phyloP scores from a whole-genome alignment of 257 asterid genomes.

The Petrea volubilis region DNA sequence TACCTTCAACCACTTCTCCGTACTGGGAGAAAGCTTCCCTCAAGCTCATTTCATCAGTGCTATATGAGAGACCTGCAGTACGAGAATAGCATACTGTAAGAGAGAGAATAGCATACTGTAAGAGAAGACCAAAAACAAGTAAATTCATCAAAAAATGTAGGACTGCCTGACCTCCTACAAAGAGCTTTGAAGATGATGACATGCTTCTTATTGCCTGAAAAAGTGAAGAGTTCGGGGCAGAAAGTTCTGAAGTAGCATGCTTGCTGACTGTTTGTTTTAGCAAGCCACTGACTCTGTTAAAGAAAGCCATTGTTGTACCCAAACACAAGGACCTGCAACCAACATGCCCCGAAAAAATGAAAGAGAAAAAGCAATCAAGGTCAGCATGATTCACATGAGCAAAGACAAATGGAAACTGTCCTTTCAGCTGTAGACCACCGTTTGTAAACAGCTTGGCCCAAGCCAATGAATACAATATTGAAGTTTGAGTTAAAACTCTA shows the following conservation, averaged over 20 bases:
- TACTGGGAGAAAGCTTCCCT: constrained; percentile 69
- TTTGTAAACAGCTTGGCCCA: background rate
- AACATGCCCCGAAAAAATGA: background rate
- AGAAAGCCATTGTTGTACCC: constrained; percentile 71
- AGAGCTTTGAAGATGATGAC: constrained; percentile 75
- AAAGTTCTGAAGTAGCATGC: constrained; percentile 41
- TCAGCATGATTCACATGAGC: background rate
- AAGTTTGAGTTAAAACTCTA: too few relatives aligned
- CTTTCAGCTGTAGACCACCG: background rate
- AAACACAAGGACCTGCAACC: background rate
- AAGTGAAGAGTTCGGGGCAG: constrained; percentile 48
- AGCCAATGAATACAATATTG: background rate
- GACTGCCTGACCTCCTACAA: constrained; percentile 69
- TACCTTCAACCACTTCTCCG: constrained; percentile 84
- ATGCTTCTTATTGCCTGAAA: constrained; percentile 77
- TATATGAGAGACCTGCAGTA: constrained; percentile 69
- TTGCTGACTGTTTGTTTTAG: constrained; percentile 53
- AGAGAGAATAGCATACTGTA: constrained; percentile 1
- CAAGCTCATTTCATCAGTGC: constrained; percentile 67
- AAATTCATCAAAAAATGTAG: constrained; percentile 1
- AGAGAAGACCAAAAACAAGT: background rate
- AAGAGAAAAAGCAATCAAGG: background rate
- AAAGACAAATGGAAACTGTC: background rate
- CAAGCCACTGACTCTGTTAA: constrained; percentile 64
- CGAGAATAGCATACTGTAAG: background rate